These are phyloP conservation scores for Chondrostereum purpureum DNA, from an alignment of 1,284 basidiomycete genomes.

Conservation along the genomic window DNA sequence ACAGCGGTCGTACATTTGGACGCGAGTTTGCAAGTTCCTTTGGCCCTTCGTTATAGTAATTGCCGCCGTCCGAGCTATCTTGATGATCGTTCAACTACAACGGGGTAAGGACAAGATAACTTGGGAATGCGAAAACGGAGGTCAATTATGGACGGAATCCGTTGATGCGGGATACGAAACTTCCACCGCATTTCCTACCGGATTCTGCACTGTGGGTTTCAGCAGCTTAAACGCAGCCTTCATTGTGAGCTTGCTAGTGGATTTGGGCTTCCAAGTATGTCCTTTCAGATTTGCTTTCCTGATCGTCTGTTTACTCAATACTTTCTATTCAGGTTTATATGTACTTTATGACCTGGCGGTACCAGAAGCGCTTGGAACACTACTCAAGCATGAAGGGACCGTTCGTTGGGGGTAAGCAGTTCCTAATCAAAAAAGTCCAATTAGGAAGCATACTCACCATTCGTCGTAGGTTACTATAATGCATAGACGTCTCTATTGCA, in stretches of 20 bases:
- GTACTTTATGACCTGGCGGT: conserved; percentile 69
- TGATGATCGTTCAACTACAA: conserved; percentile 71
- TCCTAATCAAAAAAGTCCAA: conserved; percentile 9
- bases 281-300: conserved; percentile 2
- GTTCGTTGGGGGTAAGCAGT: conserved; percentile 53
- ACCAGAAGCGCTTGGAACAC: conserved; percentile 61
- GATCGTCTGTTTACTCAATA: too few relatives aligned
- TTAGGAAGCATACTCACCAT: too few relatives aligned
- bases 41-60: conserved; percentile 72
- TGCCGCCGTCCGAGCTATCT: conserved; percentile 57
- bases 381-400: conserved; percentile 60
- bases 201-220: conserved; percentile 61
- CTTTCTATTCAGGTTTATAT: conserved; percentile 54
- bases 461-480: conserved; percentile 39
- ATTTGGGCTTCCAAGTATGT: conserved; percentile 65
- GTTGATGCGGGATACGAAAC: conserved; percentile 35
- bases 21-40: conserved; percentile 59
- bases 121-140: conserved; percentile 75
- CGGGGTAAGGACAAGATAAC: conserved; percentile 63
- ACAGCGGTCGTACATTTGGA: conserved; percentile 70
- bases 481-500: conserved; percentile 24
- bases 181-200: conserved; percentile 44
- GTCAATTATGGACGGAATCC: conserved; percentile 58
- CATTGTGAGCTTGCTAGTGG: conserved; percentile 58
- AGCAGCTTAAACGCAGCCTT: conserved; percentile 61